phyloP scores from a whole-genome alignment of 1,284 basidiomycete species.

The Rhodotorula sp. region DNA sequence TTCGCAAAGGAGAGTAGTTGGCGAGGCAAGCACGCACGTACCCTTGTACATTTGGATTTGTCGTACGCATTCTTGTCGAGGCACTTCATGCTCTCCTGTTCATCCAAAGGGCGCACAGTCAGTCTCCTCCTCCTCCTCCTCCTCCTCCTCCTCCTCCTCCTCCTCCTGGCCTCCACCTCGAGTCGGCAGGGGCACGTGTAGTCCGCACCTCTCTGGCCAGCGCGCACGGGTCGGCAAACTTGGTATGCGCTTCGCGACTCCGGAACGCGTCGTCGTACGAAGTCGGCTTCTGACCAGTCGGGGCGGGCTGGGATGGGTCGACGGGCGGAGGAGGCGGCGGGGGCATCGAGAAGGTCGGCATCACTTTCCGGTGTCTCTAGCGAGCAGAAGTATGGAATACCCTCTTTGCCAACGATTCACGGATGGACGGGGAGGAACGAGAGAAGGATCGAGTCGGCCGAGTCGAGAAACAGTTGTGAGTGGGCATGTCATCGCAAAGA shows the following conservation, averaged over 20 bases:
- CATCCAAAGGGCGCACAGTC: background rate
- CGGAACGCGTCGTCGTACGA: slow-evolving; percentile 29
- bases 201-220: slow-evolving; percentile 22
- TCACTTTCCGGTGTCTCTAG: background rate
- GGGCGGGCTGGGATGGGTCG: background rate
- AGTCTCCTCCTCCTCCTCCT: background rate
- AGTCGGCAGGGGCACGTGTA: too few species aligned
- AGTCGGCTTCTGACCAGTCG: slow-evolving; percentile 15
- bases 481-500: too few species aligned
- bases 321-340: background rate
- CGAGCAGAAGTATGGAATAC: too few species aligned
- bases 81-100: slow-evolving; percentile 39
- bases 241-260: slow-evolving; percentile 21
- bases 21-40: background rate
- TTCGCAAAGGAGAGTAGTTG: background rate
- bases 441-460: too few species aligned
- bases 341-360: slow-evolving; percentile 1
- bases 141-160: background rate
- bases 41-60: slow-evolving; percentile 32
- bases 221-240: slow-evolving; percentile 36
- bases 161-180: background rate
- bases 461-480: too few species aligned
- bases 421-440: too few species aligned
- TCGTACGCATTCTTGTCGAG: slow-evolving; percentile 34
- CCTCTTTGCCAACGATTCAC: too few species aligned